Percentiles rank a stretch among this genome's conserved stretches.
Conservation (phyloP, 2,329 filamentous ascomycete species). For the Rachicladosporium sp. region DNA sequence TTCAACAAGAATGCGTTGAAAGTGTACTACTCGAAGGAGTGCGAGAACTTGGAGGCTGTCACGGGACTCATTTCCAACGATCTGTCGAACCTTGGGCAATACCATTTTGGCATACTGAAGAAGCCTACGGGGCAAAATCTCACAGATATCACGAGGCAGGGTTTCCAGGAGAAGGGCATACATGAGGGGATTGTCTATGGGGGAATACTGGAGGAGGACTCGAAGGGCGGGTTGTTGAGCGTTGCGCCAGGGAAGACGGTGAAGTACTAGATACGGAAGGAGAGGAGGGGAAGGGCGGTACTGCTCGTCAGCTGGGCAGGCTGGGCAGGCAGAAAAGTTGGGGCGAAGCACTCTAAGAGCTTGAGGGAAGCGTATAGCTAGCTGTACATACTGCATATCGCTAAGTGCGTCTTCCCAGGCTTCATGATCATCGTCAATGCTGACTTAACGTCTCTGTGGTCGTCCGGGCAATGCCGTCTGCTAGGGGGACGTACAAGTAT, state of each 20-base stretch:
- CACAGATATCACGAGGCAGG: slow-evolving; percentile 35
- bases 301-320: too few species aligned
- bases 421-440: too few species aligned
- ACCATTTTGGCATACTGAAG: slow-evolving; percentile 51
- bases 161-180: slow-evolving; percentile 37
- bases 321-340: too few species aligned
- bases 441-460: too few species aligned
- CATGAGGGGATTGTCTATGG: slow-evolving; percentile 42
- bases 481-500: too few species aligned
- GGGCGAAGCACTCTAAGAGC: too few species aligned
- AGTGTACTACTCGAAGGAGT: slow-evolving; percentile 44
- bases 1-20: slow-evolving; percentile 44
- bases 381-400: too few species aligned
- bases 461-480: too few species aligned
- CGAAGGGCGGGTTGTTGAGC: slow-evolving; percentile 5
- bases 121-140: slow-evolving; percentile 36
- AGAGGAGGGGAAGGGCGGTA: too few species aligned
- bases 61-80: slow-evolving; percentile 37
- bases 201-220: slow-evolving; percentile 40
- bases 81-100: slow-evolving; percentile 46
- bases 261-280: too few species aligned
- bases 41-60: slow-evolving; percentile 34
- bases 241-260: slow-evolving; percentile 1
- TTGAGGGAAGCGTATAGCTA: too few species aligned
- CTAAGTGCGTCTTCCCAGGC: too few species aligned